Base-by-base conservation (phyloP, 306 rosid species). In the Cicer chorassanicum region DNA sequence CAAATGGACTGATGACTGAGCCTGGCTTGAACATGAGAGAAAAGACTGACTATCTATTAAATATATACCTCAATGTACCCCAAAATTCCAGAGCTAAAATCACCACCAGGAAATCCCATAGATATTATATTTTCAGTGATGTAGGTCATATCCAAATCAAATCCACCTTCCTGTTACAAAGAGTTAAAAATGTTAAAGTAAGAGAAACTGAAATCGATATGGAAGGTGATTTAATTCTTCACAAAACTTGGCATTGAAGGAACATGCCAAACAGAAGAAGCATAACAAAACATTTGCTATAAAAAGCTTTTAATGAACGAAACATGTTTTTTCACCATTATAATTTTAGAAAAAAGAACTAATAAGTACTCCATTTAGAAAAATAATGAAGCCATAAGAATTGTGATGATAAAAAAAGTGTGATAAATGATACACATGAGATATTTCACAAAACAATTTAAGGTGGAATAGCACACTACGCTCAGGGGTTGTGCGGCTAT, bases 31-130 rank as follows among this genome's bases (percentile, higher is more conserved):
- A 81, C 67, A 56, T 68, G 61, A 73, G 80, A 75, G 24, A 65
- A 57, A 81, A 72, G 48, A 13, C 55, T 41, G 70, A 41, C 54
- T 41, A 36, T 43, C 44, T 34, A 34, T 57, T 34, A 65, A 29
- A 29, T 29, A 61, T 57, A 43, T 83, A 91, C 98, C 98, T 93
- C 98, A 78, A 93, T 76, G 79, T 78, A 93, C 82, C 97, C 98
- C 19, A 93, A 85, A 77, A 93, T 24, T 36, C 97, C 98, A 57
- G 98, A 93, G 86, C 96, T 91, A 38, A 89, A 64, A 84, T 92
- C 94, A 71, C 97, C 98, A 66, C 89, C 97, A 1, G 97, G 98
- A 84, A 93, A 93, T 74, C 98, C 98, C 98, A 93, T 91, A 10
- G 97, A 89, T 64, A 93, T 88, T 68, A 93, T 83, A 78, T 93